Conservation (phyloP, 345 rosid genomes). For the Arabidopsis thaliana region TAIR10.1 NC_003071.7:13022501-13023000, state of each 20-base stretch:
- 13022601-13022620: conserved; percentile 56
- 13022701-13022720: conserved; percentile 48
- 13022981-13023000: conserved; percentile 44
- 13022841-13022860: conserved; percentile 7
- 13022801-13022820: background rate
- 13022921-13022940: conserved; percentile 26
- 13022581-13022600: conserved; percentile 79
- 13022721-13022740: conserved; percentile 14
- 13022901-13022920: conserved; percentile 12
- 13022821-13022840: background rate
- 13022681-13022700: conserved; percentile 45
- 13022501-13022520: conserved; percentile 75
- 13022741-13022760: conserved; percentile 10
- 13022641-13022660: conserved; percentile 56
- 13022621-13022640: conserved; percentile 32
- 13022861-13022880: conserved; percentile 20
- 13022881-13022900: conserved; percentile 22
- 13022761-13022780: conserved; percentile 17
- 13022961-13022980: conserved; percentile 42
- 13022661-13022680: conserved; percentile 35
- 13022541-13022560: conserved; percentile 65
- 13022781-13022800: conserved; percentile 12
- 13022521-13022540: conserved; percentile 71
- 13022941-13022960: conserved; percentile 51
- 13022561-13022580: conserved; percentile 79